Evolutionary conservation across 169 alveolate species (phyloP).

Genomic region (Perkinsus marinus): DNA sequence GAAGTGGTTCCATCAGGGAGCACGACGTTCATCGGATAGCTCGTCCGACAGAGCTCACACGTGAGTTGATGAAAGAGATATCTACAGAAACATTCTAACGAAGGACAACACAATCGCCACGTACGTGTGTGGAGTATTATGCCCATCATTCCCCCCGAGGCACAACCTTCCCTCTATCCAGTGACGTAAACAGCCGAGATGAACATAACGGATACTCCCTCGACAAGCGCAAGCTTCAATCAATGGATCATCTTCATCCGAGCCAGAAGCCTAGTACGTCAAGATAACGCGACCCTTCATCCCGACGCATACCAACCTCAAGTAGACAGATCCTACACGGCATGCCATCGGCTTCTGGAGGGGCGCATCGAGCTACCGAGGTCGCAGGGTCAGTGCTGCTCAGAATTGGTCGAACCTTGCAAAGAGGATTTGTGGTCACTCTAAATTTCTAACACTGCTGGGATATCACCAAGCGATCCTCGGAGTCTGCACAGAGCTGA

Average conservation of each 20-base stretch:
- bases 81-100: constrained; percentile 20
- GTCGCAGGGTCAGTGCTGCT: neutral
- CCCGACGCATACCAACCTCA: constrained; percentile 48
- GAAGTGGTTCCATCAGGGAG: neutral
- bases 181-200: constrained; percentile 66
- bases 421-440: neutral
- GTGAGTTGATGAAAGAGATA: constrained; percentile 48
- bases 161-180: constrained; percentile 72
- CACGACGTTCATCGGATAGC: constrained; percentile 48
- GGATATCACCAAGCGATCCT: constrained; percentile 12
- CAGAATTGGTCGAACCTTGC: neutral
- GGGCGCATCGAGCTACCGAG: neutral
- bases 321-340: constrained; percentile 70
- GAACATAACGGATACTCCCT: constrained; percentile 78
- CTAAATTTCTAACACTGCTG: neutral
- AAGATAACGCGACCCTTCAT: neutral
- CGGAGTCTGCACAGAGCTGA: constrained; percentile 21
- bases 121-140: neutral
- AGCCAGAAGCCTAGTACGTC: neutral
- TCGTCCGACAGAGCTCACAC: constrained; percentile 66
- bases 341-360: constrained; percentile 1
- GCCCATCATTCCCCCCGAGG: constrained; percentile 4
- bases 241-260: constrained; percentile 52
- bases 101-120: constrained; percentile 30
- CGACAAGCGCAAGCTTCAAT: constrained; percentile 79